These are phyloP conservation scores for Pisolithus albus DNA, from an alignment of 768 basidiomycete species.

Conservation along the genomic window DNA sequence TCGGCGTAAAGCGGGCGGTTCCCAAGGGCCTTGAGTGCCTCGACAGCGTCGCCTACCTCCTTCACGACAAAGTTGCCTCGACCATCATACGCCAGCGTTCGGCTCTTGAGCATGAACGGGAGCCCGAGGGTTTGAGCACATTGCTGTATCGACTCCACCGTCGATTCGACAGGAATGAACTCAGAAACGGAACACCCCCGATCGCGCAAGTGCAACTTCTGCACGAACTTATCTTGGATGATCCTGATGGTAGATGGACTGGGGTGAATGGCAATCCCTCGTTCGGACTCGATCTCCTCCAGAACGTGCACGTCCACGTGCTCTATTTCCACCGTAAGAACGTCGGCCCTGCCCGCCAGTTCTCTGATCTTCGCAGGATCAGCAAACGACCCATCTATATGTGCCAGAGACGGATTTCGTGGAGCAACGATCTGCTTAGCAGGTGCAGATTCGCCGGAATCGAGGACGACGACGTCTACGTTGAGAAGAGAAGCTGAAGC, in stretches of 20 bases:
- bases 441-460: constrained; percentile 70
- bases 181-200: constrained; percentile 48
- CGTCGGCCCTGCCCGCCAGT: constrained; percentile 73
- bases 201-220: constrained; percentile 52
- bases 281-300: constrained; percentile 34
- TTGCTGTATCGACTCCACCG: constrained; percentile 42
- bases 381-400: constrained; percentile 86
- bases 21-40: constrained; percentile 47
- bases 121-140: constrained; percentile 61
- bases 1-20: constrained; percentile 86
- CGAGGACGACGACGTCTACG: constrained; percentile 77
- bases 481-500: constrained; percentile 84
- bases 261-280: constrained; percentile 53
- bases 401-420: constrained; percentile 39
- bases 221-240: constrained; percentile 74
- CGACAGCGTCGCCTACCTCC: constrained; percentile 42
- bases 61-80: constrained; percentile 82
- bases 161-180: constrained; percentile 55
- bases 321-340: constrained; percentile 95
- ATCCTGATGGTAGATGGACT: constrained; percentile 72
- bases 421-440: constrained; percentile 83
- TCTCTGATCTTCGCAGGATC: constrained; percentile 72
- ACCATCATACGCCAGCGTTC: constrained; percentile 95
- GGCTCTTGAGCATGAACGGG: constrained; percentile 92
- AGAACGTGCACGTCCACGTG: constrained; percentile 82